Conservation (phyloP, 2,329 filamentous ascomycete genomes). For the Lachnellula subtilissima region DNA sequence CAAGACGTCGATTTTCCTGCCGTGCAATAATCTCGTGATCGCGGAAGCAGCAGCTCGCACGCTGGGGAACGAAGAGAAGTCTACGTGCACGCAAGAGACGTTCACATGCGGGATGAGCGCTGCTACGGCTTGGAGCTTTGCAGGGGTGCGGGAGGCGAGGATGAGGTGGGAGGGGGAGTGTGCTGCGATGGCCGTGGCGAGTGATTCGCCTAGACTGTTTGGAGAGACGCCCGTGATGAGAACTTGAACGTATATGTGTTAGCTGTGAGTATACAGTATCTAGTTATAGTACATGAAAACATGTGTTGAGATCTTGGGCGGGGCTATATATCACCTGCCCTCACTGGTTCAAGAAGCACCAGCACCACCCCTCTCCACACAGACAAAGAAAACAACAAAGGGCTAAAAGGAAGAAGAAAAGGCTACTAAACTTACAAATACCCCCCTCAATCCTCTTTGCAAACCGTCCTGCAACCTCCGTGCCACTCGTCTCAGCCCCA, state of each 20-base stretch:
- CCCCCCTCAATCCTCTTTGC: constrained; percentile 27
- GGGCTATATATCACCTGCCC: neutral
- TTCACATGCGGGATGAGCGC: constrained; percentile 28
- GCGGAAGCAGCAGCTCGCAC: constrained; percentile 7
- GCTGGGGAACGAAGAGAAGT: constrained; percentile 35
- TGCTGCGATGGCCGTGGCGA: constrained; percentile 11
- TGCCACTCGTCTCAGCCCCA: constrained; percentile 31
- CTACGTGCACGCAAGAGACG: constrained; percentile 33
- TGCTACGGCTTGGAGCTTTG: constrained; percentile 31
- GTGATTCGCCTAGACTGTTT: constrained; percentile 14
- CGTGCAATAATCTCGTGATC: constrained; percentile 1
- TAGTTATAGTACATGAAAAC: too few relatives aligned
- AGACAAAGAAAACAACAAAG: neutral
- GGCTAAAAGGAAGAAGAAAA: neutral
- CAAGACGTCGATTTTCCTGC: constrained; percentile 15
- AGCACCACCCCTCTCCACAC: neutral
- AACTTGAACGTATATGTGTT: constrained; percentile 6
- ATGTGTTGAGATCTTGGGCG: neutral
- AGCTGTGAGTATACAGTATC: neutral
- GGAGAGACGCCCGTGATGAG: constrained; percentile 23
- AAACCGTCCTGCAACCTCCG: constrained; percentile 31
- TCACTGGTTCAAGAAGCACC: neutral
- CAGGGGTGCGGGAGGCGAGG: constrained; percentile 31
- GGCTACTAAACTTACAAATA: constrained; percentile 22
- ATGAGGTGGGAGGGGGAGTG: constrained; percentile 33